phyloP scores from a whole-genome alignment of 805 yeast species.

The Wickerhamomyces alni region DNA sequence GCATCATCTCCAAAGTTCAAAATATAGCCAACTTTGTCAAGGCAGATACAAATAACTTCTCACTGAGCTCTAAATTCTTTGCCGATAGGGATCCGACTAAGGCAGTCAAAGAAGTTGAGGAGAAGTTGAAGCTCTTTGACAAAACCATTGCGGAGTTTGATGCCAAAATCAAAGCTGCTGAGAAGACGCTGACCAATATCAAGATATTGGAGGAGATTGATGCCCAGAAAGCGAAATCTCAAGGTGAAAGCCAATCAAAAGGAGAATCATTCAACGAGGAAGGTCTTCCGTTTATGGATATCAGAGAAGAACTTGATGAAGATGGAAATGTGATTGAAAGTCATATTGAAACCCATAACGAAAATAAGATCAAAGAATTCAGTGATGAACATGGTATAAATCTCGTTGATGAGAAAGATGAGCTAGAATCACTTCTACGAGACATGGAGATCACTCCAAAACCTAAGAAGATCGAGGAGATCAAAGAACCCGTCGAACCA shows the following conservation, averaged over 20 bases:
- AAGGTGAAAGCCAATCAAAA: not conserved
- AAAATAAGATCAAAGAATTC: conserved; percentile 18
- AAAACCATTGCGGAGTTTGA: conserved; percentile 37
- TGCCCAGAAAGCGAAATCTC: not conserved
- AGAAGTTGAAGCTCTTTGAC: conserved; percentile 24
- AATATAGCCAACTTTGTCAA: conserved; percentile 15
- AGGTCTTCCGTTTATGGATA: conserved; percentile 69
- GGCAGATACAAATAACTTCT: conserved; percentile 24
- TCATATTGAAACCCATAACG: conserved; percentile 35
- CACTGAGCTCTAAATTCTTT: conserved; percentile 36
- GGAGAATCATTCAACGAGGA: conserved; percentile 29
- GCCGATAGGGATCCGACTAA: conserved; percentile 26
- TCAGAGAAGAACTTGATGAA: conserved; percentile 78
- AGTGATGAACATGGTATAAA: conserved; percentile 12
- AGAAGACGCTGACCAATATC: conserved; percentile 26
- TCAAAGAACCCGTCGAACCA: not conserved
- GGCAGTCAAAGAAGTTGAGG: conserved; percentile 25
- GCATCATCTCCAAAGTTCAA: conserved; percentile 15
- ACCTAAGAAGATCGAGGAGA: conserved; percentile 7
- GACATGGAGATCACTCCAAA: conserved; percentile 20
- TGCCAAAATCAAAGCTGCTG: conserved; percentile 34
- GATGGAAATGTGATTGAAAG: conserved; percentile 60
- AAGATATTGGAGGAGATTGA: conserved; percentile 15
- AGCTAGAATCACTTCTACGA: conserved; percentile 25
- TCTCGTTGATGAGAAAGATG: conserved; percentile 13